These are phyloP conservation scores for Leccinum disarticulatum DNA, from an alignment of 768 basidiomycete species.

Conservation along the genomic window DNA sequence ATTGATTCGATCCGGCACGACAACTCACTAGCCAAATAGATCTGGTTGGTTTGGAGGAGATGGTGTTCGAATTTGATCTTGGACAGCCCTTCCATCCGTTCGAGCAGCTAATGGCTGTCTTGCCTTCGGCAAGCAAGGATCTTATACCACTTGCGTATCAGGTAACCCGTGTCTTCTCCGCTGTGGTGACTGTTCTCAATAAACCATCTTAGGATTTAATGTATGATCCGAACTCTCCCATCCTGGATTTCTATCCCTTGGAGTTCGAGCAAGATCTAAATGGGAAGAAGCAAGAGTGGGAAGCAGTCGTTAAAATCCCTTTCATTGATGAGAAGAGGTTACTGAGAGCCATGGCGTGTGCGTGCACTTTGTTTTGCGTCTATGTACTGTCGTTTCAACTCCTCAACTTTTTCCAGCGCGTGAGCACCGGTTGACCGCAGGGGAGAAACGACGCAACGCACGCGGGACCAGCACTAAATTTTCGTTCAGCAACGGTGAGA, in stretches of 20 bases:
- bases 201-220: slow-evolving; percentile 70
- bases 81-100: slow-evolving; percentile 91
- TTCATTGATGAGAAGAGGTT: slow-evolving; percentile 87
- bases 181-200: slow-evolving; percentile 1
- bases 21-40: slow-evolving; percentile 39
- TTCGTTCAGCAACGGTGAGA: slow-evolving; percentile 59
- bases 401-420: slow-evolving; percentile 47
- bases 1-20: background rate
- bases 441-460: slow-evolving; percentile 73
- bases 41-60: slow-evolving; percentile 61
- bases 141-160: slow-evolving; percentile 85
- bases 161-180: slow-evolving; percentile 40
- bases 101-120: slow-evolving; percentile 97
- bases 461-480: slow-evolving; percentile 84
- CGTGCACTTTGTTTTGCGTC: background rate
- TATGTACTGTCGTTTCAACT: background rate
- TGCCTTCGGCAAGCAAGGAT: slow-evolving; percentile 87
- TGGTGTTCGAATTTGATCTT: slow-evolving; percentile 84
- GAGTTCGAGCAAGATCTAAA: slow-evolving; percentile 94
- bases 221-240: slow-evolving; percentile 80
- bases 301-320: slow-evolving; percentile 97
- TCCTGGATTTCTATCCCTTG: slow-evolving; percentile 90
- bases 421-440: slow-evolving; percentile 72
- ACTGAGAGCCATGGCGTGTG: slow-evolving; percentile 79
- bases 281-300: slow-evolving; percentile 99